Percentiles rank a stretch among this genome's conserved stretches.
Evolutionary conservation across 768 basidiomycete species (phyloP).

Genomic region (Pleurotus djamor): DNA sequence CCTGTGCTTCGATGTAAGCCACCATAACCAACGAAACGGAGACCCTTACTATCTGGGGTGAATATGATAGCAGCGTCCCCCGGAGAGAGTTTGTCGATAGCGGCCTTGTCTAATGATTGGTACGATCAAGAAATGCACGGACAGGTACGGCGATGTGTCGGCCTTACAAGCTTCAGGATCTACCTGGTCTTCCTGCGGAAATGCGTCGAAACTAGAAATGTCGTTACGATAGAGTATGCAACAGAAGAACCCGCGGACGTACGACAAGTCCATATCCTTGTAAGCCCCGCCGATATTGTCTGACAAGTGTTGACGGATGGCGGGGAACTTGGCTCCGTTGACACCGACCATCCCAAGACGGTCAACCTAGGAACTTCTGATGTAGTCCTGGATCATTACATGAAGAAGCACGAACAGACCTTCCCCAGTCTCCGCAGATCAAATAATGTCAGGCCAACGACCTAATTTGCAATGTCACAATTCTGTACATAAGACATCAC

Average conservation of each 20-base stretch:
- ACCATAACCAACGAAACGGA: neutral
- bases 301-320: slow-evolving; percentile 75
- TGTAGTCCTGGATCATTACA: neutral
- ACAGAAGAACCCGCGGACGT: slow-evolving; percentile 21
- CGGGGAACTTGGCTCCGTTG: slow-evolving; percentile 85
- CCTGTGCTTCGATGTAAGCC: slow-evolving; percentile 29
- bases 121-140: neutral
- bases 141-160: neutral
- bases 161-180: slow-evolving; percentile 82
- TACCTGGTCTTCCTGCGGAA: slow-evolving; percentile 64
- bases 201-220: slow-evolving; percentile 66
- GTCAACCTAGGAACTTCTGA: slow-evolving; percentile 44
- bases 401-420: slow-evolving; percentile 25
- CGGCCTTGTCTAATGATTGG: slow-evolving; percentile 64
- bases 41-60: slow-evolving; percentile 78
- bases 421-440: slow-evolving; percentile 86
- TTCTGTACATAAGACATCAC: slow-evolving; percentile 12
- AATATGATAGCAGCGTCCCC: slow-evolving; percentile 93
- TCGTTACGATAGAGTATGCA: neutral
- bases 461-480: slow-evolving; percentile 36
- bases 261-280: slow-evolving; percentile 86
- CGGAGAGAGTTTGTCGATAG: slow-evolving; percentile 73
- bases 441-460: slow-evolving; percentile 87
- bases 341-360: slow-evolving; percentile 87
- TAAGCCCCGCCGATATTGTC: slow-evolving; percentile 84